phyloP scores from a whole-genome alignment of 2,329 filamentous ascomycete genomes.

The Alternaria triticimaculans region DNA sequence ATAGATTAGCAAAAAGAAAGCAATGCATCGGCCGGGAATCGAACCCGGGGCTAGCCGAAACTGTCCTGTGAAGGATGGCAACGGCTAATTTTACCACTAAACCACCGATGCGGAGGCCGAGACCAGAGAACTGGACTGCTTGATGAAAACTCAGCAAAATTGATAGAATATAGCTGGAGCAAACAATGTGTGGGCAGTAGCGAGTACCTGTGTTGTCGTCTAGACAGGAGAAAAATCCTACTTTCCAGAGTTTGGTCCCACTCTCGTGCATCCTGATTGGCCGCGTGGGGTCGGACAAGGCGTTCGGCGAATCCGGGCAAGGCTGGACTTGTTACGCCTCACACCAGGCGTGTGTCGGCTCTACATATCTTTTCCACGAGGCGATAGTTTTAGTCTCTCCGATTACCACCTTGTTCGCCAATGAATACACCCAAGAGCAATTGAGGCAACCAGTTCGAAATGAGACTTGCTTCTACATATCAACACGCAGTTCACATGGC shows the following conservation, averaged over 20 bases:
- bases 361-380: neutral
- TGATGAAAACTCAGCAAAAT: neutral
- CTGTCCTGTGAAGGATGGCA: slow-evolving; percentile 15
- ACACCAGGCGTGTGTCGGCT: neutral
- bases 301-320: neutral
- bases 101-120: slow-evolving; percentile 20
- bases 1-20: neutral
- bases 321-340: neutral
- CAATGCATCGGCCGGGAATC: slow-evolving; percentile 7
- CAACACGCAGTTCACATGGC: neutral
- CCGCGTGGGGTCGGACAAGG: neutral
- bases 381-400: neutral
- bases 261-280: neutral
- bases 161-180: neutral
- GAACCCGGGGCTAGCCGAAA: slow-evolving; percentile 27
- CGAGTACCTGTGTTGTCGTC: too few species aligned
- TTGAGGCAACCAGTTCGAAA: neutral
- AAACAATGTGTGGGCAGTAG: too few species aligned
- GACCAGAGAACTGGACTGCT: neutral
- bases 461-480: neutral
- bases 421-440: neutral
- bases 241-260: neutral
- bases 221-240: neutral
- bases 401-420: neutral
- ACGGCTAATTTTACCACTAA: slow-evolving; percentile 32